A percentile compares a stretch with the other conserved stretches of the same genome.
Evolutionary conservation across 768 basidiomycete genomes (phyloP).

Genomic region (Mycena capillaripes): DNA sequence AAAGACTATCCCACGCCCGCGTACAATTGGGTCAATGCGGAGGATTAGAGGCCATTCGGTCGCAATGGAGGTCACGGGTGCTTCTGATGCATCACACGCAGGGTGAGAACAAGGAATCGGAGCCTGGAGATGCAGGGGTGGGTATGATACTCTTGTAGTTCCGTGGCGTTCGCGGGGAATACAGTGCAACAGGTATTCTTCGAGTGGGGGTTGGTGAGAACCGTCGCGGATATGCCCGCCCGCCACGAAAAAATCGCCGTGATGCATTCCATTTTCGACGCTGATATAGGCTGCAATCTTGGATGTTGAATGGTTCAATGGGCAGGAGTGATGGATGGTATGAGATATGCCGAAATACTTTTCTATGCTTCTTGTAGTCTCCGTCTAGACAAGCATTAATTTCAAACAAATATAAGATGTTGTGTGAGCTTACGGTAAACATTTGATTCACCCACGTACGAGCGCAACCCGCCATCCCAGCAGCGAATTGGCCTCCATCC

Average conservation of each 20-base stretch:
- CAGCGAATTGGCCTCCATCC: not conserved
- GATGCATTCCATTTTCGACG: not conserved
- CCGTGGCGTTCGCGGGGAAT: not conserved
- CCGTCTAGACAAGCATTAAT: not conserved
- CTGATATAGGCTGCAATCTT: not conserved
- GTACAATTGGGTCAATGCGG: too few relatives aligned
- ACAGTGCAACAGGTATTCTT: conserved; percentile 5
- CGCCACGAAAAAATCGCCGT: not conserved
- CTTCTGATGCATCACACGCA: not conserved
- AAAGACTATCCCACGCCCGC: too few relatives aligned
- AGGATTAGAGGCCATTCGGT: too few relatives aligned
- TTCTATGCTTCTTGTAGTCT: not conserved
- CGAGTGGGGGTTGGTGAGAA: not conserved
- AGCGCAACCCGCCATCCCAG: not conserved
- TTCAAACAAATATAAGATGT: too few relatives aligned
- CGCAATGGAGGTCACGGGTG: not conserved
- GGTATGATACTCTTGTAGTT: not conserved
- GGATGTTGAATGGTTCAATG: too few relatives aligned
- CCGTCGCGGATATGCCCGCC: not conserved
- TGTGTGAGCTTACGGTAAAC: not conserved
- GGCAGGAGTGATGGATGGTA: not conserved
- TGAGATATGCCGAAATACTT: not conserved
- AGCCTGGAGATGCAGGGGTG: not conserved
- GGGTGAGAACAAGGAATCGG: not conserved
- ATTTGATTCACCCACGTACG: conserved; percentile 12